These are phyloP conservation scores for Helotiales sp. DNA, from an alignment of 2,329 filamentous ascomycete genomes.

Conservation along the genomic window DNA sequence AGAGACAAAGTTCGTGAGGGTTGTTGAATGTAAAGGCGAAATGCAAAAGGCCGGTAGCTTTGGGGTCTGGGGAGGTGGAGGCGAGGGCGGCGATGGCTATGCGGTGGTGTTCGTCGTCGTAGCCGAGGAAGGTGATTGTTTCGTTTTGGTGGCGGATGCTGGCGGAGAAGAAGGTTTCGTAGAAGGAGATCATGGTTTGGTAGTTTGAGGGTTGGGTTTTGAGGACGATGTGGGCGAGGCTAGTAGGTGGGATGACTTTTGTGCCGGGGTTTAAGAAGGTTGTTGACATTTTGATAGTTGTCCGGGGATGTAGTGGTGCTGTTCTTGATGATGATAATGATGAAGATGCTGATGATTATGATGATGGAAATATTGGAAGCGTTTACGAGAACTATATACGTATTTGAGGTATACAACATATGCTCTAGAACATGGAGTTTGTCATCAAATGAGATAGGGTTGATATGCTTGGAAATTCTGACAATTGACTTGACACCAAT, in stretches of 20 bases:
- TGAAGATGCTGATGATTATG: background rate
- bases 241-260: background rate
- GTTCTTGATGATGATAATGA: background rate
- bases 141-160: background rate
- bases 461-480: too few relatives aligned
- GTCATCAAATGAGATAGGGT: too few relatives aligned
- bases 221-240: conserved; percentile 9
- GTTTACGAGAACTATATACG: background rate
- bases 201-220: conserved; percentile 4
- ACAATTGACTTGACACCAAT: too few relatives aligned
- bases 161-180: conserved; percentile 2
- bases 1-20: background rate
- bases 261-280: conserved; percentile 2
- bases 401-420: too few relatives aligned
- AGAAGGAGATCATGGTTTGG: conserved; percentile 1
- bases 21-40: conserved; percentile 5
- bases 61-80: background rate
- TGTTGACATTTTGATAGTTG: background rate
- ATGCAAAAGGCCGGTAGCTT: background rate
- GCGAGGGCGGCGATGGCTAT: conserved; percentile 2
- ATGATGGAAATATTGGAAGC: background rate
- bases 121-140: background rate
- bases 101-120: conserved; percentile 9
- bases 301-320: background rate
- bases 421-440: too few relatives aligned